Base-by-base conservation (phyloP, 352 stramenopile genomes). In the Phytophthora pluvialis region DNA sequence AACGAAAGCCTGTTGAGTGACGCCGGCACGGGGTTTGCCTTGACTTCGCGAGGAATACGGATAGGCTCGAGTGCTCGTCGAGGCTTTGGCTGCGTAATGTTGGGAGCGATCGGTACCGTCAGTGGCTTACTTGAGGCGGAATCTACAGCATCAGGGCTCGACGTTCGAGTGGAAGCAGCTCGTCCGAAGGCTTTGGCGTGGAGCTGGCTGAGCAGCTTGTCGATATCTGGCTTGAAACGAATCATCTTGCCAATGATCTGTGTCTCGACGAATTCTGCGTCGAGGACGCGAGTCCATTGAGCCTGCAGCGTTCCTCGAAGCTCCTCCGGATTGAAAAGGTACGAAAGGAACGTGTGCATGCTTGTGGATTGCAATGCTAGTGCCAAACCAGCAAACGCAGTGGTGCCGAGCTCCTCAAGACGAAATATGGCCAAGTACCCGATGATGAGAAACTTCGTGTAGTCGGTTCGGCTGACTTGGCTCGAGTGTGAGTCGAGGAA, bases 401-500 rank as follows among this genome's bases (percentile, higher is more conserved):
- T 10, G 0, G 80, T 67, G 0, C 91, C 90, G 15, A 98, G 74
- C 56, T 98, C 91, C 6, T 97, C 78, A 1, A 98, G 73, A 4
- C 91, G 84, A 61, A 97, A 98, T 21, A 98, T 79, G 11, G 84
- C 74, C 49, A 98, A 63, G 65, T 97, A 98, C 9, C 77, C 76
- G 18, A 98, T 67, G 52, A 98, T 91, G 60, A 97, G 89, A 62
- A 97, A 97, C 64, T 94, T 89, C 16, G 88, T 97, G 67, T 97
- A 97, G 68, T 98, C 91, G 12, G 78, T 78, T 18, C 89, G 81
- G 47, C 86, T 83, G 39, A 95, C 78, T 69, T 80, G 78, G 51
- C 83, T 89, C 25, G 86, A 80, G 54, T 94, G 88, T 21, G 83
- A 74, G 49, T 91, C 83, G 53, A 95, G 88, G 32, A 97, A 97